Evolutionary conservation across 495 filamentous ascomycete genomes (phyloP).

Genomic region (Aspergillus cristatus): DNA sequence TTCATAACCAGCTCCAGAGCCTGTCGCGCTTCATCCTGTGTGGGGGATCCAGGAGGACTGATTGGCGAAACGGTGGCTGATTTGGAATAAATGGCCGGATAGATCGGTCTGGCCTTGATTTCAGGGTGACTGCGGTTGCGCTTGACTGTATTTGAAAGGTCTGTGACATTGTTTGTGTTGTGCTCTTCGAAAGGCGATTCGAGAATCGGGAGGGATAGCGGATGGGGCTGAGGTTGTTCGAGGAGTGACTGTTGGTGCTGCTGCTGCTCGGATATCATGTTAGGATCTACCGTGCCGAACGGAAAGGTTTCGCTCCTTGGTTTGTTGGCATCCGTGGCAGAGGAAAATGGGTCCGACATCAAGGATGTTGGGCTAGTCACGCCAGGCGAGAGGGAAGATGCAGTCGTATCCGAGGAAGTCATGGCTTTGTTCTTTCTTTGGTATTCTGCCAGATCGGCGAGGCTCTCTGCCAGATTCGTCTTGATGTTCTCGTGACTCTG

Average conservation of each 20-base stretch:
- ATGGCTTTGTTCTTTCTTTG: slow-evolving; percentile 51
- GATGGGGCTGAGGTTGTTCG: slow-evolving; percentile 7
- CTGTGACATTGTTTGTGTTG: slow-evolving; percentile 12
- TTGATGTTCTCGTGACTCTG: slow-evolving; percentile 59
- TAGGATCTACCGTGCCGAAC: slow-evolving; percentile 55
- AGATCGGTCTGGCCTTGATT: slow-evolving; percentile 38
- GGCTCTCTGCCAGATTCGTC: slow-evolving; percentile 38
- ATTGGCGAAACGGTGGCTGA: slow-evolving; percentile 30
- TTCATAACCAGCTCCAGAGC: slow-evolving; percentile 80
- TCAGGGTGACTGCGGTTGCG: slow-evolving; percentile 38
- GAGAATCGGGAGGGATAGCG: slow-evolving; percentile 52
- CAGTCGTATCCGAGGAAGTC: slow-evolving; percentile 48
- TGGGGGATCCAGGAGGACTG: slow-evolving; percentile 51
- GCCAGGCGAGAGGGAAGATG: slow-evolving; percentile 59
- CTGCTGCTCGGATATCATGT: slow-evolving; percentile 61
- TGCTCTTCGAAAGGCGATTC: slow-evolving; percentile 54
- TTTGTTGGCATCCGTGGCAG: slow-evolving; percentile 51
- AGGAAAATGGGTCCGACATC: slow-evolving; percentile 64
- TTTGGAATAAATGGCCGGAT: slow-evolving; percentile 34
- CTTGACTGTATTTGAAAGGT: slow-evolving; percentile 30
- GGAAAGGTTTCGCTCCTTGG: slow-evolving; percentile 92
- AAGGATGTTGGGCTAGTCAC: slow-evolving; percentile 81
- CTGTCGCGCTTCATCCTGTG: slow-evolving; percentile 78
- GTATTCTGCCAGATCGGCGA: slow-evolving; percentile 44
- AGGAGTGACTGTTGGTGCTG: slow-evolving; percentile 24